Evolutionary conservation across 2,329 filamentous ascomycete species (phyloP).

Genomic region (Fusarium caatingaense): DNA sequence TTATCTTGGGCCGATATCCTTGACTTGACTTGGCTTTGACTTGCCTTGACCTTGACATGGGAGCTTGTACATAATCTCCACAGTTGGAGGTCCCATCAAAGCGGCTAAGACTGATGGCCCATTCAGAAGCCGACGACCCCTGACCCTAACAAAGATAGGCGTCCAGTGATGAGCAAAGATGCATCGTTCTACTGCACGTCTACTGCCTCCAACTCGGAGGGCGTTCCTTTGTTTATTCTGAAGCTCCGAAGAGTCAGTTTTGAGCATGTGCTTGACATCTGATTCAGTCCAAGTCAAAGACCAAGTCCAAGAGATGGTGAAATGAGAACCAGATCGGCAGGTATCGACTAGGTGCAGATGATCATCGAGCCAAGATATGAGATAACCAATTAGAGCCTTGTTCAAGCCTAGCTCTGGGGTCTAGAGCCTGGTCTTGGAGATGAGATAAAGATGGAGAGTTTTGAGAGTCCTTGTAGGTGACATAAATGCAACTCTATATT

Average conservation of each 20-base stretch:
- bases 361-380: slow-evolving; percentile 25
- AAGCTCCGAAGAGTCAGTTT: background rate
- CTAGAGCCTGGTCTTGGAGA: slow-evolving; percentile 15
- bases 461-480: background rate
- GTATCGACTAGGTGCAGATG: slow-evolving; percentile 18
- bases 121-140: slow-evolving; percentile 33
- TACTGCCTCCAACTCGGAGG: slow-evolving; percentile 23
- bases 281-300: slow-evolving; percentile 8
- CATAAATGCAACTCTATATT: slow-evolving; percentile 9
- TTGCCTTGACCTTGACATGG: background rate
- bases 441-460: slow-evolving; percentile 17
- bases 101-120: slow-evolving; percentile 33
- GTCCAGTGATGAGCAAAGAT: slow-evolving; percentile 30
- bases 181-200: slow-evolving; percentile 15
- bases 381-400: slow-evolving; percentile 9
- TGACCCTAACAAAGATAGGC: slow-evolving; percentile 36
- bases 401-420: slow-evolving; percentile 13
- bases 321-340: slow-evolving; percentile 33
- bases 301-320: background rate
- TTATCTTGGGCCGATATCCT: slow-evolving; percentile 29
- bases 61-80: slow-evolving; percentile 20
- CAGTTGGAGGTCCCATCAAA: slow-evolving; percentile 20
- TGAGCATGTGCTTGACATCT: background rate
- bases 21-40: background rate
- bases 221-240: slow-evolving; percentile 21